phyloP scores from a whole-genome alignment of 345 rosid species.

The Aquilaria malaccensis region DNA sequence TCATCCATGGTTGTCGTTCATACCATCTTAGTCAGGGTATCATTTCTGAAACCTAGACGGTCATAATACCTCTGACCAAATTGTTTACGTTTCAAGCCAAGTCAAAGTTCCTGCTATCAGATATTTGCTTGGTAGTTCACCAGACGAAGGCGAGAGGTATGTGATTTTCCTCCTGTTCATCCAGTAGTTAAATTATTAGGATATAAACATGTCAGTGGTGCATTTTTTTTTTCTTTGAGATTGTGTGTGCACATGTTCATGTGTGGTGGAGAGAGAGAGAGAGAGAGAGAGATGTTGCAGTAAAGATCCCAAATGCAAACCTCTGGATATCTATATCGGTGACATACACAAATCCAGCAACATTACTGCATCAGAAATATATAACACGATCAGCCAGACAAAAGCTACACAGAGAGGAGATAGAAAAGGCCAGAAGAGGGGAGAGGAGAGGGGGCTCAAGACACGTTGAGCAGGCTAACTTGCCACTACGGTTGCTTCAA shows the following conservation, averaged over 20 bases:
- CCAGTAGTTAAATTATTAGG: too few relatives aligned
- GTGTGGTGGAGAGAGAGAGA: background rate
- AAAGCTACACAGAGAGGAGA: background rate
- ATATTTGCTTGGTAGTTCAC: slow-evolving; percentile 59
- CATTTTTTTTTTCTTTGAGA: too few relatives aligned
- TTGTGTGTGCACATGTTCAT: background rate
- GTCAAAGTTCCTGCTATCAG: slow-evolving; percentile 69
- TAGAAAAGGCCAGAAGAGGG: background rate
- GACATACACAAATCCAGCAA: slow-evolving; percentile 75
- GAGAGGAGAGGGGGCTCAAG: too few relatives aligned
- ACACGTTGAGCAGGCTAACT: too few relatives aligned
- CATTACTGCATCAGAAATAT: slow-evolving; percentile 42
- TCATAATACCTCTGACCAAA: too few relatives aligned
- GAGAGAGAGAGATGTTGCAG: background rate
- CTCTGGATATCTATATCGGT: slow-evolving; percentile 64
- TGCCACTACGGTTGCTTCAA: too few relatives aligned
- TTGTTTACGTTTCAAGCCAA: slow-evolving; percentile 60
- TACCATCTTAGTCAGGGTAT: too few relatives aligned
- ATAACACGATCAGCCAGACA: background rate
- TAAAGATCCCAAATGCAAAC: slow-evolving; percentile 17
- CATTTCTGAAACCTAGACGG: too few relatives aligned
- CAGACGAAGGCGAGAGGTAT: slow-evolving; percentile 62
- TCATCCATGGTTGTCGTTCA: too few relatives aligned
- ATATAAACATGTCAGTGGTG: too few relatives aligned
- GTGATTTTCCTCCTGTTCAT: slow-evolving; percentile 51